Evolutionary conservation across 331 rosid species (phyloP), one percentile per base, ranked within the genome.

Genomic region (Quercus lobata): DNA sequence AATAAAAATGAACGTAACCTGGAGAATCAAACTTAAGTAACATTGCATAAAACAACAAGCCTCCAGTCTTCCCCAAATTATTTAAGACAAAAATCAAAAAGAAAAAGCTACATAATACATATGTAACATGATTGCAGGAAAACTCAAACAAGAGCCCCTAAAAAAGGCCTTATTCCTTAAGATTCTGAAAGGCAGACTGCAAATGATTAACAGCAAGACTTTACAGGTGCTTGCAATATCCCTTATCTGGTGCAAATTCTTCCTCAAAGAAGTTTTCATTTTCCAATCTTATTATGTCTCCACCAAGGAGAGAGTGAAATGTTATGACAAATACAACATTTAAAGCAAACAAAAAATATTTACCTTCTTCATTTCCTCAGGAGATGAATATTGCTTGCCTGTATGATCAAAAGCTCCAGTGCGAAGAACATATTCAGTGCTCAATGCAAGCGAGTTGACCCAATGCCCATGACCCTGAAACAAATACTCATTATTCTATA

Each of bases 371-470:
- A 93, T 91, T 88, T 96, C 99, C 83, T 90, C 98, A 0, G 96
- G 89, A 74, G 99, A 87, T 57, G 94, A 88, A 82, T 73, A 90
- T 24, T 85, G 90, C 86, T 93, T 93, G 78, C 91, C 87, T 14
- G 97, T 91, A 89, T 96, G 97, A 84, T 96, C 98, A 86, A 84
- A 96, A 66, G 98, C 96, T 72, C 99, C 99, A 6, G 98, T 96
- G 54, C 97, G 94, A 77, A 96, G 96, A 81, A 93, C 94, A 83
- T 90, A 95, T 77, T 95, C 99, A 0, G 98, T 95, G 86, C 97
- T 95, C 84, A 95, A 83, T 78, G 99, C 97, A 81, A 95, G 91
- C 81, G 98, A 89, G 89, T 93, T 95, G 66, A 95, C 97, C 99
- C 99, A 95, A 81, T 93, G 99, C 18, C 93, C 99, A 82, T 95